phyloP scores from a whole-genome alignment of 352 stramenopile genomes.

The Pythium periplocum region DNA sequence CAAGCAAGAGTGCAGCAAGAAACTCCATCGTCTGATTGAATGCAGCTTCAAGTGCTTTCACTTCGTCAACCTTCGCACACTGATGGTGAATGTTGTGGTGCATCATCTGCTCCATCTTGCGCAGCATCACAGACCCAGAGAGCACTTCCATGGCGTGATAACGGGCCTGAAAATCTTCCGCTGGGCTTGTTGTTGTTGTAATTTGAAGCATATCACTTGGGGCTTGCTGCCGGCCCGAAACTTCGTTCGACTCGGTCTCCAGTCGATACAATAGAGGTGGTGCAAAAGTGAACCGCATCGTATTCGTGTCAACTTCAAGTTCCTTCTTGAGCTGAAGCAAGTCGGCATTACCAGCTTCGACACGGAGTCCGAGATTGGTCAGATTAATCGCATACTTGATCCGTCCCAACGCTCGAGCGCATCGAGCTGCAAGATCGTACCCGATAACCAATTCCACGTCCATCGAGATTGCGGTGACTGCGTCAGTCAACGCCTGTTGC shows the following conservation, averaged over 20 bases:
- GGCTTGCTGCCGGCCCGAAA: constrained; percentile 4
- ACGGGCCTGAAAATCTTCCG: neutral
- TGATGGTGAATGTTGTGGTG: constrained; percentile 53
- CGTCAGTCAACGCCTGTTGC: constrained; percentile 40
- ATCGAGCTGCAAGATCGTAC: constrained; percentile 32
- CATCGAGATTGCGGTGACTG: constrained; percentile 16
- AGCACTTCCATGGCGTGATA: constrained; percentile 25
- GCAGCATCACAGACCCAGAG: constrained; percentile 22
- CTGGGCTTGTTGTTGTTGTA: constrained; percentile 5
- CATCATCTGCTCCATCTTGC: constrained; percentile 38
- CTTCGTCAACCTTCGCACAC: constrained; percentile 29
- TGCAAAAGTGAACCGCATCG: constrained; percentile 2
- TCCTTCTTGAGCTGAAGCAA: constrained; percentile 29
- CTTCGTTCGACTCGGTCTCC: constrained; percentile 2
- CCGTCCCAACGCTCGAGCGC: constrained; percentile 33
- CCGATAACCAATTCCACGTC: constrained; percentile 2
- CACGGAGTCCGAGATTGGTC: constrained; percentile 14
- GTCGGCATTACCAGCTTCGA: constrained; percentile 12
- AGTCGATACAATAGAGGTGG: constrained; percentile 10
- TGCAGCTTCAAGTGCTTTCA: constrained; percentile 12
- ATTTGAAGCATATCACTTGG: too few relatives aligned
- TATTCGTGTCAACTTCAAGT: constrained; percentile 24
- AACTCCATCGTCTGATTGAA: constrained; percentile 14
- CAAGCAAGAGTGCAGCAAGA: constrained; percentile 3
- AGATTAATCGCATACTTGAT: constrained; percentile 24